Conservation (phyloP, 2,329 filamentous ascomycete species). For the Phoma sp. region DNA sequence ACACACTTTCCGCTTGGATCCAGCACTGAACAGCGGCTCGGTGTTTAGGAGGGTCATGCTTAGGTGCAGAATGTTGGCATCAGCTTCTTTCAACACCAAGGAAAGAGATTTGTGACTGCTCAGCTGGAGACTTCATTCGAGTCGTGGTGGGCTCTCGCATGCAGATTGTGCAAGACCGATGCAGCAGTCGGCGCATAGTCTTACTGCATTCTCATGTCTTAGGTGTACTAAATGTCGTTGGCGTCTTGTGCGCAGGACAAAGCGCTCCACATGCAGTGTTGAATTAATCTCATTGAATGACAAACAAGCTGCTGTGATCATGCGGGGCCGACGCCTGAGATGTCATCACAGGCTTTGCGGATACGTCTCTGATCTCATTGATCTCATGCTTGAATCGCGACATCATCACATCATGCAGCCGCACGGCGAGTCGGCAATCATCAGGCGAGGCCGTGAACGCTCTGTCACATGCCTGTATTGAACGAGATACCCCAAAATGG, state of each 20-base stretch:
- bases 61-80: not conserved
- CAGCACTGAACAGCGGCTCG: not conserved
- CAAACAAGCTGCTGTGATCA: not conserved
- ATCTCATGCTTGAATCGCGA: not conserved
- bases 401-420: no score
- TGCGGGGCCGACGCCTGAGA: constrained; percentile 9
- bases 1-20: not conserved
- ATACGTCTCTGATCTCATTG: not conserved
- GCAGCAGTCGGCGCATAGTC: not conserved
- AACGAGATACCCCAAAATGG: not conserved
- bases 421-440: not conserved
- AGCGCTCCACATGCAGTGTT: not conserved
- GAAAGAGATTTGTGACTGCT: not conserved
- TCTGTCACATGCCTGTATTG: not conserved
- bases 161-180: not conserved
- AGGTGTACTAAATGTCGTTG: not conserved
- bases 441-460: not conserved
- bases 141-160: not conserved
- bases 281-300: not conserved
- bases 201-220: constrained; percentile 8
- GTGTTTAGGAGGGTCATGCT: not conserved
- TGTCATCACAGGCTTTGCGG: not conserved
- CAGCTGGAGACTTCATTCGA: not conserved
- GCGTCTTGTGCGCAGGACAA: not conserved
- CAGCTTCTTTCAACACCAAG: not conserved